A percentile compares a stretch with the other conserved stretches of the same genome.
Conservation (phyloP, 306 rosid genomes). For the Pachyrhizus erosus region DNA sequence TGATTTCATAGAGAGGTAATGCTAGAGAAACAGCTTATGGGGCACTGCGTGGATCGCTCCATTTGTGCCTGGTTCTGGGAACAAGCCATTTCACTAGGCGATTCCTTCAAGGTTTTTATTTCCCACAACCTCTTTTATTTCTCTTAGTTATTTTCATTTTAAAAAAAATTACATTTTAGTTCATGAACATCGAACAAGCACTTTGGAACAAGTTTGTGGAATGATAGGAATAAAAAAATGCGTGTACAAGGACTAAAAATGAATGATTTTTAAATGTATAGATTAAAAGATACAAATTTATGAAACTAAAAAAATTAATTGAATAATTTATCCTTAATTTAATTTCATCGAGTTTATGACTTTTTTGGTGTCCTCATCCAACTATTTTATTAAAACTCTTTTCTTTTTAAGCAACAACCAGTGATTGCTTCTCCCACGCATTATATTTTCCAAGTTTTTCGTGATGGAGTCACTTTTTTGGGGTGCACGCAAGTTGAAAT, state of each 20-base stretch:
- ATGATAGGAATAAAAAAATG: too few species aligned
- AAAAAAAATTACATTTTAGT: too few species aligned
- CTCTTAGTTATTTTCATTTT: not conserved
- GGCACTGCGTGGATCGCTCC: conserved; percentile 92
- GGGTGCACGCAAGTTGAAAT: conserved; percentile 97
- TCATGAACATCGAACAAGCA: too few species aligned
- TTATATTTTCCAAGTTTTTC: conserved; percentile 90
- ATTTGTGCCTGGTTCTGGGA: conserved; percentile 94
- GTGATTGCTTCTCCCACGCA: conserved; percentile 95
- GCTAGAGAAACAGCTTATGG: conserved; percentile 93
- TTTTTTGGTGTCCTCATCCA: not conserved
- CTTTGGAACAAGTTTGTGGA: too few species aligned
- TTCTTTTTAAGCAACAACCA: conserved; percentile 63
- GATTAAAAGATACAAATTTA: too few species aligned
- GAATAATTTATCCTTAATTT: too few species aligned
- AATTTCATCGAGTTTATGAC: not conserved
- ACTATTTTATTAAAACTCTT: not conserved
- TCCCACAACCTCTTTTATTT: not conserved
- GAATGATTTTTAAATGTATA: too few species aligned
- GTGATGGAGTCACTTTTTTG: conserved; percentile 90
- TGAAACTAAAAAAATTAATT: too few species aligned
- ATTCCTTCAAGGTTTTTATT: conserved; percentile 75
- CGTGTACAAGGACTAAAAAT: too few species aligned
- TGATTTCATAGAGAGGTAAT: conserved; percentile 71
- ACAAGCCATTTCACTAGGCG: conserved; percentile 72